These are phyloP conservation scores for Apiospora marii DNA, from an alignment of 2,329 filamentous ascomycete species.

Conservation along the genomic window DNA sequence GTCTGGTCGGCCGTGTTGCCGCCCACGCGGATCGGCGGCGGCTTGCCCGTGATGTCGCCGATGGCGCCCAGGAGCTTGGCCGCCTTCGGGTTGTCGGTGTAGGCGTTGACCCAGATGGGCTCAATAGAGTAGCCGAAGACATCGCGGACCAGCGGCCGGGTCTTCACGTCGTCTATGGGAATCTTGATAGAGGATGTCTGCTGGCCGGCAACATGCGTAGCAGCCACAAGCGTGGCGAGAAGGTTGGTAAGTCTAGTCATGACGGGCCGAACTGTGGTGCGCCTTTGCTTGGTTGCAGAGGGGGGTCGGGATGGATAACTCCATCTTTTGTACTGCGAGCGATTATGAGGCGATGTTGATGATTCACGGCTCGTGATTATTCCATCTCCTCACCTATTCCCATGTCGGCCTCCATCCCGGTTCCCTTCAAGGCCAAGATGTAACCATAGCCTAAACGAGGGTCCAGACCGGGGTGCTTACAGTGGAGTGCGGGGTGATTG, in stretches of 20 bases:
- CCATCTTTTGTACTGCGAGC: neutral
- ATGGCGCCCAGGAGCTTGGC: slow-evolving; percentile 39
- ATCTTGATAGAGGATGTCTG: slow-evolving; percentile 33
- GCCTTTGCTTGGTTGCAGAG: neutral
- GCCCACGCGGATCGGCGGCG: slow-evolving; percentile 44
- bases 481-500: neutral
- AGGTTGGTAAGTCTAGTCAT: neutral
- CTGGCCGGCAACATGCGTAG: slow-evolving; percentile 3
- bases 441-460: neutral
- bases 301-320: neutral
- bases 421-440: neutral
- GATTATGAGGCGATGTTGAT: neutral
- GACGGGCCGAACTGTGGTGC: neutral
- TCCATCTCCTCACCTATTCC: slow-evolving; percentile 4
- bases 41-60: slow-evolving; percentile 40
- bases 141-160: slow-evolving; percentile 38
- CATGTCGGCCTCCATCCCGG: neutral
- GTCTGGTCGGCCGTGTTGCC: slow-evolving; percentile 47
- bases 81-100: slow-evolving; percentile 39
- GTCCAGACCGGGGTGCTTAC: neutral
- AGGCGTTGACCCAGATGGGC: slow-evolving; percentile 44
- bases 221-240: neutral
- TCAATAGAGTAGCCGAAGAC: slow-evolving; percentile 46
- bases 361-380: neutral
- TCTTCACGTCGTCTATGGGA: slow-evolving; percentile 37